Percentiles rank a stretch among this genome's conserved stretches.
phyloP scores from a whole-genome alignment of 1,284 basidiomycete genomes.

The Stygiomarasmius scandens region DNA sequence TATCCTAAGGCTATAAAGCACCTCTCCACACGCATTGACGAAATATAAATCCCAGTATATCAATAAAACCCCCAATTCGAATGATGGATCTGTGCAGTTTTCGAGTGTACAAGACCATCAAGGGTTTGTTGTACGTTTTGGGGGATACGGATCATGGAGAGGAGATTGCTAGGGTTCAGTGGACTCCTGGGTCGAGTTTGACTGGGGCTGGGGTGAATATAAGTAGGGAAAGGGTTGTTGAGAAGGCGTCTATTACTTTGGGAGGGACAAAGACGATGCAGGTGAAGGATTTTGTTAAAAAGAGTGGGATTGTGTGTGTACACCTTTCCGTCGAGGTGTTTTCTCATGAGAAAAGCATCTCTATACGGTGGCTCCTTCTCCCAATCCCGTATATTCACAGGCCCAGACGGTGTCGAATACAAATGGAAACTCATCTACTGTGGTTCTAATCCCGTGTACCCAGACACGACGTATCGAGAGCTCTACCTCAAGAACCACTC shows the following conservation, averaged over 20 bases:
- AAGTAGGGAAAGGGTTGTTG: neutral
- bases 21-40: neutral
- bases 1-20: too few relatives aligned
- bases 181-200: conserved; percentile 1
- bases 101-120: conserved; percentile 2
- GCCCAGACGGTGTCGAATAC: conserved; percentile 20
- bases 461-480: conserved; percentile 19
- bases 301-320: conserved; percentile 7
- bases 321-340: neutral
- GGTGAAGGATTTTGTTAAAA: conserved; percentile 12
- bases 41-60: conserved; percentile 3
- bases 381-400: conserved; percentile 16
- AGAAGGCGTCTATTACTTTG: conserved; percentile 6
- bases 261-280: conserved; percentile 5
- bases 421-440: conserved; percentile 22
- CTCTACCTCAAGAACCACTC: conserved; percentile 16
- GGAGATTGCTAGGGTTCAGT: conserved; percentile 4
- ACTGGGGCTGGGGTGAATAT: neutral
- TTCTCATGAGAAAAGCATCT: too few relatives aligned
- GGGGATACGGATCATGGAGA: conserved; percentile 1
- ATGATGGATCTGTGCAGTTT: conserved; percentile 14
- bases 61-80: conserved; percentile 15
- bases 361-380: too few relatives aligned
- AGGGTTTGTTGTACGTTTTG: neutral
- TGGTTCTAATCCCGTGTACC: conserved; percentile 18